Evolutionary conservation across 208 protist genomes (phyloP).

Genomic region (Trypanosoma vivax): DNA sequence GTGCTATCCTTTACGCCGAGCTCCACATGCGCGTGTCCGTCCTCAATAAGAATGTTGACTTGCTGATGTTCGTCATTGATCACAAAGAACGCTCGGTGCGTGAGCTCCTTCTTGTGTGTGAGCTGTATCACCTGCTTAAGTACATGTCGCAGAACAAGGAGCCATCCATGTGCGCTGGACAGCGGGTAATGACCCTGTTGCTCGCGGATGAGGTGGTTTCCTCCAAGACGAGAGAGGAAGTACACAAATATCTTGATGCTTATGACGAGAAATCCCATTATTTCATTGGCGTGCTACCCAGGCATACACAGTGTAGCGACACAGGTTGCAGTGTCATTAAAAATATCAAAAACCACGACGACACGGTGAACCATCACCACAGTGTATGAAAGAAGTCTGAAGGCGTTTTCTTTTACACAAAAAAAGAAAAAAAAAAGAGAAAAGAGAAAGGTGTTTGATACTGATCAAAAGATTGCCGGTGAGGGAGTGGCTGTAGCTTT

Average conservation of each 20-base stretch:
- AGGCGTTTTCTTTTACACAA: background rate
- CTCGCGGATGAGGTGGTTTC: conserved; percentile 42
- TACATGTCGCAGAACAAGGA: conserved; percentile 3
- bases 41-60: conserved; percentile 46
- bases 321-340: conserved; percentile 1
- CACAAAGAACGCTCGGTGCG: conserved; percentile 20
- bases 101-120: conserved; percentile 41
- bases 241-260: conserved; percentile 18
- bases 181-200: conserved; percentile 40
- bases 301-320: background rate
- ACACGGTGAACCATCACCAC: too few relatives aligned
- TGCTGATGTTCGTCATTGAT: conserved; percentile 61
- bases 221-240: conserved; percentile 36
- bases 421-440: background rate
- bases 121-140: conserved; percentile 44
- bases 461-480: too few relatives aligned
- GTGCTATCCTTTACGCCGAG: conserved; percentile 63
- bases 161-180: conserved; percentile 18
- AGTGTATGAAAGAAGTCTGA: background rate
- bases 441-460: background rate
- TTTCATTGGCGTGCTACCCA: conserved; percentile 6
- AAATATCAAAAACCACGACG: too few relatives aligned
- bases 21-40: conserved; percentile 22
- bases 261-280: conserved; percentile 14
- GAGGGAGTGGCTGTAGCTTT: too few relatives aligned